Evolutionary conservation across 2,329 filamentous ascomycete genomes (phyloP), one percentile per base, ranked within the genome.

Genomic region (Lachnellula occidentalis): DNA sequence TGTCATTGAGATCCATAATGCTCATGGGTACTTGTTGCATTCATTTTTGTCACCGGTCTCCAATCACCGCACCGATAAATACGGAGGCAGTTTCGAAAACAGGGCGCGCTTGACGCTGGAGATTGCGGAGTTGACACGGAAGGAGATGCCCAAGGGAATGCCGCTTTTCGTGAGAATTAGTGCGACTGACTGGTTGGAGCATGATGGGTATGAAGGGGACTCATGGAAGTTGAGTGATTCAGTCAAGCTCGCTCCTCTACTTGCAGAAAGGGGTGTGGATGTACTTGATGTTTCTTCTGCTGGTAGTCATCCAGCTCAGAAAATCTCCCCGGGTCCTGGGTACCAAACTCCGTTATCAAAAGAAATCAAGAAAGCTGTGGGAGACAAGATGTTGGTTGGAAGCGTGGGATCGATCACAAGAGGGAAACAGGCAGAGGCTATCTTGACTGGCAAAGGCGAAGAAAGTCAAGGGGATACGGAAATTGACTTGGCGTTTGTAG

Each of bases 1-100:
- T 67, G 80, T 85, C 7, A 83, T 95, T 55, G 90, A 95, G 69
- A 82, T 95, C 49, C 90, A 94, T 72, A 81, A 79, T 61, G 90
- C 88, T 0, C 89, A 94, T 64, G 88, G 89, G 1, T 94, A 92
- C 66, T 78, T 94, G 0, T 72, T 92, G 0, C 82, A 85, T 62
- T 72, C 75, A 2, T 94, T 92, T 74, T 57, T 91, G 3, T 84
- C 81, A 0, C 87, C 88, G 0, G 78, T 79, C 0, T 76, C 77
- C n/a, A 94, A 94, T 71, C 73, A 80, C 48, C 78, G 89, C 15
- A 87, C 76, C 0, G 86, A 88, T 65, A 64, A 76, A 54, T 89
- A 88, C 62, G 86, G 86, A 19, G 86, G 86, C 1, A 80, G 74
- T 45, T 86, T 87, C 59, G 85, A 88, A 72, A 92, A 92, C 71